Base-by-base conservation (phyloP, 176 grass and related monocot species). In the Rhynchospora breviuscula region DNA sequence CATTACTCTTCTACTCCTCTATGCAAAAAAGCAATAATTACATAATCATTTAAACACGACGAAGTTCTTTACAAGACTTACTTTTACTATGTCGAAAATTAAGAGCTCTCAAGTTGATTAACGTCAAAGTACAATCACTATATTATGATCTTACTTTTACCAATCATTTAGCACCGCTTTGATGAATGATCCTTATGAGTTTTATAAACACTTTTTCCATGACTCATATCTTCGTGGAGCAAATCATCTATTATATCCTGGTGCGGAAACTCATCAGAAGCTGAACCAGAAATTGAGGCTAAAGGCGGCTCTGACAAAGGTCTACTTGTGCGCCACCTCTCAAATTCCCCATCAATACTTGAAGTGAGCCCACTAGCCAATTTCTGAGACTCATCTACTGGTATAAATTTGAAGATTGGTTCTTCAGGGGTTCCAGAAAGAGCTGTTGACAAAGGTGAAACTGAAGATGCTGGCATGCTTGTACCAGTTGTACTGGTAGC, bases 241-340 rank as follows among this genome's bases (percentile, higher is more conserved):
- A 99, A 86, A 48, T 95, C 93, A 5, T 99, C 93, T 75, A 99
- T 99, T 73, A 99, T 99, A 78, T 95, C 96, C 15, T 95, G 86
- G 91, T 99, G 96, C 1, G 96, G 96, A 48, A 95, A 99, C 78
- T 95, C 96, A 12, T 99, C 96, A 26, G 75, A 53, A 0, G 93
- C 87, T 75, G 66, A 14, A 82, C 92, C 88, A 91, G 95, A 23
- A 88, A 84, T 80, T 88, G 89, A 80, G 74, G 90, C 7, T 89
- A 87, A 54, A 86, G 87, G 84, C 87, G 90, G 87, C 87, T 89
- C 48, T 54, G 46, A 31, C 3, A 6, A 63, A 4, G 52, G 58
- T 71, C 84, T 85, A 48, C 79, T 77, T 73, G 85, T 80, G 57
- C 68, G 86, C 73, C 92, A 85, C 81, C 90, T 93, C 63, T 84